A percentile compares a stretch with the other conserved stretches of the same genome.
Evolutionary conservation across 108 stramenopile species (phyloP).

Genomic region (Skeletonema tropicum): DNA sequence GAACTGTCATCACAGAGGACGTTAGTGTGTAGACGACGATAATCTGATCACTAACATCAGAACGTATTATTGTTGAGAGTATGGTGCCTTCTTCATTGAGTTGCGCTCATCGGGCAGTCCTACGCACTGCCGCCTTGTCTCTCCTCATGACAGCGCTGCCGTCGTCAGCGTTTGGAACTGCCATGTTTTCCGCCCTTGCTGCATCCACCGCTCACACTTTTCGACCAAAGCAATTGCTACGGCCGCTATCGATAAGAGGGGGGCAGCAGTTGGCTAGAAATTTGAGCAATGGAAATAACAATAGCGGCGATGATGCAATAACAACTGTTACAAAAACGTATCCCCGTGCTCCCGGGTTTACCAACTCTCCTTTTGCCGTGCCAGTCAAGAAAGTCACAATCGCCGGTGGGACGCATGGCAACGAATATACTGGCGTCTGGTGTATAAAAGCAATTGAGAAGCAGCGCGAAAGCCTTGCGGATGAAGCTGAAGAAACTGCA

Average conservation of each 20-base stretch:
- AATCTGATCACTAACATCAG: no score
- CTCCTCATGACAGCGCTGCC: slow-evolving; percentile 16
- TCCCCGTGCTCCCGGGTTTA: slow-evolving; percentile 11
- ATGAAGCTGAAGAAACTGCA: neutral
- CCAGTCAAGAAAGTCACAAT: slow-evolving; percentile 60
- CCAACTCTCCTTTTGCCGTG: slow-evolving; percentile 19
- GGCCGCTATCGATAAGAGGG: neutral
- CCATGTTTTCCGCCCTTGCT: slow-evolving; percentile 27
- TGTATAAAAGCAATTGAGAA: slow-evolving; percentile 63
- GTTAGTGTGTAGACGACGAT: no score
- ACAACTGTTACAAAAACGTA: neutral
- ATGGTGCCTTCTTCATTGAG: no score
- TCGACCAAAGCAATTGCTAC: neutral
- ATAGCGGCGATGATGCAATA: no score
- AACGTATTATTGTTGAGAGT: slow-evolving; percentile 1
- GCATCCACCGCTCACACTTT: slow-evolving; percentile 7
- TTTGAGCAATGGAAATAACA: neutral
- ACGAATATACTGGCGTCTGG: slow-evolving; percentile 89
- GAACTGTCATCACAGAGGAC: no score
- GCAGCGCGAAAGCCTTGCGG: slow-evolving; percentile 14
- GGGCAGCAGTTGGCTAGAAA: neutral
- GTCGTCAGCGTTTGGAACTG: neutral
- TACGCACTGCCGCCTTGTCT: slow-evolving; percentile 21
- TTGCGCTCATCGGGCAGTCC: slow-evolving; percentile 7
- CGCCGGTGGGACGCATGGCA: slow-evolving; percentile 90